Evolutionary conservation across 2,329 filamentous ascomycete species (phyloP), one percentile per base, ranked within the genome.

Genomic region (Penicillium psychrosexuale): DNA sequence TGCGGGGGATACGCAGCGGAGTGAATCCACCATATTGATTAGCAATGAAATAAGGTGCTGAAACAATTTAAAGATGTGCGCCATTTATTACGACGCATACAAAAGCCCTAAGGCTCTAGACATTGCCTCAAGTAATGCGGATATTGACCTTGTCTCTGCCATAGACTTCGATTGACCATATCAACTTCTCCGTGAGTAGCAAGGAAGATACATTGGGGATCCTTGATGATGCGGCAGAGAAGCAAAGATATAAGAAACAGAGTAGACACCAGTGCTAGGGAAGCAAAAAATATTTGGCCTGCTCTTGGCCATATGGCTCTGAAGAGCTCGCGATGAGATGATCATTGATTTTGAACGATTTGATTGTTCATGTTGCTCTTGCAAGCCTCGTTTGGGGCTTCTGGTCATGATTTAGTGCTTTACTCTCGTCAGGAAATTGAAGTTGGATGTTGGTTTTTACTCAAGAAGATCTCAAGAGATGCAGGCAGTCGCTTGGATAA

Each of bases 121-220:
- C 22, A 24, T 24, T 24, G 22, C 5, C 22, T 83, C 80, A 8
- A 70, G 78, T 50, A 73, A 84, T 42, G 82, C 81, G 1, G 81
- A 80, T 1, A 24, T 84, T 45, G 80, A 84, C 19, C 72, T 85
- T 1, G 74, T 82, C 9, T 77, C 79, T 0, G 76, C 75, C 22
- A 78, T 83, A 63, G 80, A 84, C 64, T 77, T 77, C 57, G 82
- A 80, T 84, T 48, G 80, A 72, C n/a, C 78, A 83, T 59, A 74
- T 82, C 58, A 84, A 84, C 65, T 73, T 83, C 48, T 78, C 79
- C 5, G 70, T 81, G 17, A 75, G 76, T 1, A 78, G 80, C 22
- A 24, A 24, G 22, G 22, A 24, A 24, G 22, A 24, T 24, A 24
- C 22, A 24, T 24, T 6, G 22, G 5, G 22, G 22, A 24, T 5